Conservation (phyloP, 345 rosid genomes). For the Rhodomyrtus tomentosa region DNA sequence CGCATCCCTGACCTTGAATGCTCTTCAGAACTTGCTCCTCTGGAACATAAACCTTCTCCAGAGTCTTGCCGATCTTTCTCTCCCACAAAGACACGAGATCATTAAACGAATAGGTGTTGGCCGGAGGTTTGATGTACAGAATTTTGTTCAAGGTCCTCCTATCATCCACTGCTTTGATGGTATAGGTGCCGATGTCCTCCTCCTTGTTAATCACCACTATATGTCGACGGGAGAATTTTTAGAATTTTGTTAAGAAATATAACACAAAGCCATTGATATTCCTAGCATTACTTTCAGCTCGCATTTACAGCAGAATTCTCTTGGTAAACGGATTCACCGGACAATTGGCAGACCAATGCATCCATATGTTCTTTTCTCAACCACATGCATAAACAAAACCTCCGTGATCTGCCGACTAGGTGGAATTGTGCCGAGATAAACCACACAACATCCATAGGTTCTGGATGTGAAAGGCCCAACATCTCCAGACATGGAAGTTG, state of each 20-base stretch:
- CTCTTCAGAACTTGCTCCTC: slow-evolving; percentile 1
- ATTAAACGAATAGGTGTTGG: slow-evolving; percentile 1
- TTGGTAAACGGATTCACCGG: background rate
- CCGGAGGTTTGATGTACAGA: background rate
- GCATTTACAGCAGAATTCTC: background rate
- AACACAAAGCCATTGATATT: background rate
- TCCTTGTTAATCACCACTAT: background rate
- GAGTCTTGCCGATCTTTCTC: slow-evolving; percentile 3
- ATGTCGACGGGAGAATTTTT: background rate
- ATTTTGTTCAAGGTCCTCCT: slow-evolving; percentile 1
- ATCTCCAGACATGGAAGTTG: background rate
- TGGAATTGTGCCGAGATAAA: background rate
- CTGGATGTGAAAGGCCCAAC: background rate
- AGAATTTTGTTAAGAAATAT: background rate
- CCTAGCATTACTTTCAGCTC: background rate
- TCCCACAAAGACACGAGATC: slow-evolving; percentile 4
- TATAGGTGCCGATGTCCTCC: slow-evolving; percentile 2
- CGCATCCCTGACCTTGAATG: background rate
- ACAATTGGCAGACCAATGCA: background rate
- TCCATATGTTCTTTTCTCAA: background rate
- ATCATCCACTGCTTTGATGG: slow-evolving; percentile 1
- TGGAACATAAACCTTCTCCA: background rate
- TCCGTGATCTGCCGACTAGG: background rate
- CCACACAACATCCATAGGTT: background rate
- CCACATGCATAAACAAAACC: background rate